Evolutionary conservation across 345 rosid species (phyloP).

Genomic region (Syzygium oleosum): DNA sequence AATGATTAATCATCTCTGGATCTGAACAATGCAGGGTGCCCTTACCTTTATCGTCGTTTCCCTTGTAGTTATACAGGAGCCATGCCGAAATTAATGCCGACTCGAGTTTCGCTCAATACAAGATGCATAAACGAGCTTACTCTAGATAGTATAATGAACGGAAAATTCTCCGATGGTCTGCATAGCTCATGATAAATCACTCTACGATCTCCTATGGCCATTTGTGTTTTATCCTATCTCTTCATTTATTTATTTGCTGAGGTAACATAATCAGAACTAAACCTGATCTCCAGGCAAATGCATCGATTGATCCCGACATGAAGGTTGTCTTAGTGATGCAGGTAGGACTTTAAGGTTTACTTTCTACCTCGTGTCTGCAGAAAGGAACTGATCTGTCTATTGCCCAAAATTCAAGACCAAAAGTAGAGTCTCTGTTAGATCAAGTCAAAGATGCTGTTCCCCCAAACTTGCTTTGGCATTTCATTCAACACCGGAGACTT

Average conservation of each 20-base stretch:
- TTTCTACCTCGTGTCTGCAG: background rate
- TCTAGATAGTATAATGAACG: background rate
- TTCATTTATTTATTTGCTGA: background rate
- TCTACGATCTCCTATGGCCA: background rate
- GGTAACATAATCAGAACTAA: background rate
- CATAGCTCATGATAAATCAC: background rate
- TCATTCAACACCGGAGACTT: background rate
- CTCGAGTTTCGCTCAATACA: background rate
- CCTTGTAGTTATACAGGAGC: background rate
- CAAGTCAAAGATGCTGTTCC: background rate
- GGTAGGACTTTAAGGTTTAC: background rate
- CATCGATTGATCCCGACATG: background rate
- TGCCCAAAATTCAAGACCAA: background rate
- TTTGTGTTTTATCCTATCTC: background rate
- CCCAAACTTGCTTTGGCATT: background rate
- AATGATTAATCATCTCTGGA: background rate
- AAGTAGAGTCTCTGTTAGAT: background rate
- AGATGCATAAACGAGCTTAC: background rate
- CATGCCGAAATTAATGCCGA: background rate
- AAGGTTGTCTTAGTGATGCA: background rate
- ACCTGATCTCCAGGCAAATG: background rate
- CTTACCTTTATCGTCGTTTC: background rate
- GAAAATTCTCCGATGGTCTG: background rate
- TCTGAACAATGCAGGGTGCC: background rate
- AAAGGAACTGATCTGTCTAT: background rate